Percentiles rank a stretch among this genome's conserved stretches.
Conservation (phyloP, 176 grass and related monocot species). For the Leersia perrieri region DNA sequence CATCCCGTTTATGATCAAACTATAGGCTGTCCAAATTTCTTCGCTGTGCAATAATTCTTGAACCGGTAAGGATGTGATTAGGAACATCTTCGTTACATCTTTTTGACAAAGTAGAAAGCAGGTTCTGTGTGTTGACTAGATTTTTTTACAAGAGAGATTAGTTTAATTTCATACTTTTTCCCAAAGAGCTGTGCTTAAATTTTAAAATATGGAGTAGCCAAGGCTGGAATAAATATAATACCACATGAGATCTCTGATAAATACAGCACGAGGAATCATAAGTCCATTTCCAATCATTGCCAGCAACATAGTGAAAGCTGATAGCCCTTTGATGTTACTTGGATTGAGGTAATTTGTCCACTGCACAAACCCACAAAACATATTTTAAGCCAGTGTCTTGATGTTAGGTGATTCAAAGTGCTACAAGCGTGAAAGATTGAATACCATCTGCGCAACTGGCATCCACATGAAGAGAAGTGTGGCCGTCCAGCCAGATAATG, state of each 20-base stretch:
- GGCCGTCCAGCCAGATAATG: slow-evolving; percentile 95
- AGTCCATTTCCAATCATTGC: slow-evolving; percentile 97
- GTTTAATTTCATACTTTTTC: neutral
- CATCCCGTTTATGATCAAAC: neutral
- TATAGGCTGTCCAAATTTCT: neutral
- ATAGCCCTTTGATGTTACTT: slow-evolving; percentile 96
- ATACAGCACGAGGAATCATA: slow-evolving; percentile 98
- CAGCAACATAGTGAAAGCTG: slow-evolving; percentile 96
- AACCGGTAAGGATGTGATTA: neutral
- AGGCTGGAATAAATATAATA: slow-evolving; percentile 45
- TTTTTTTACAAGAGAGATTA: neutral
- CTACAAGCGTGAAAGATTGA: slow-evolving; percentile 25
- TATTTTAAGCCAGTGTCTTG: slow-evolving; percentile 24
- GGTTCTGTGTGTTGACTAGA: neutral
- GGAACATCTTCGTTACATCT: neutral
- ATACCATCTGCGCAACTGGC: slow-evolving; percentile 94
- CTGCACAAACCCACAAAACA: slow-evolving; percentile 53
- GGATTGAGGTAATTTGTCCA: slow-evolving; percentile 99
- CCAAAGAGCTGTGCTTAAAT: slow-evolving; percentile 2
- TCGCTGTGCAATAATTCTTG: neutral
- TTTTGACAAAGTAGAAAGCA: neutral
- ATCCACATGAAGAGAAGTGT: slow-evolving; percentile 99
- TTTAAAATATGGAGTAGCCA: neutral
- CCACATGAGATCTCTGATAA: slow-evolving; percentile 99
- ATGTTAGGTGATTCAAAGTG: slow-evolving; percentile 20